Percentiles rank a stretch among this genome's conserved stretches.
Conservation (phyloP, 2,329 filamentous ascomycete genomes). For the Arthrobotrys sinensis region DNA sequence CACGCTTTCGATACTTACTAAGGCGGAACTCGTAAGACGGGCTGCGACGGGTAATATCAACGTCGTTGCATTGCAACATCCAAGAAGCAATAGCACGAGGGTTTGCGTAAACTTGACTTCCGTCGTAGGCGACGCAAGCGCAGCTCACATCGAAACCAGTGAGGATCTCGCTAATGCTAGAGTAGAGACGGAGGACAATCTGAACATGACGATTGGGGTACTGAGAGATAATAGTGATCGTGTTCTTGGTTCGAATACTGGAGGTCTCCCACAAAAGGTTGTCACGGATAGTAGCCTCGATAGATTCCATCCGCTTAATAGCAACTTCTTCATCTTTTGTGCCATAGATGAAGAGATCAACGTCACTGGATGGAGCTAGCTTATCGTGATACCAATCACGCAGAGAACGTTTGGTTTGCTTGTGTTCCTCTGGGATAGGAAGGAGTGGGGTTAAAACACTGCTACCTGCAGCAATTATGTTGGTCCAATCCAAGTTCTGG, state of each 20-base stretch:
- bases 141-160: constrained; percentile 92
- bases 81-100: constrained; percentile 84
- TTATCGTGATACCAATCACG: constrained; percentile 85
- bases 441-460: constrained; percentile 84
- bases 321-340: constrained; percentile 80
- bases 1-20: constrained; percentile 86
- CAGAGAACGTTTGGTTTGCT: constrained; percentile 75
- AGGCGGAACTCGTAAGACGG: constrained; percentile 90
- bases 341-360: constrained; percentile 88
- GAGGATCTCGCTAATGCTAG: constrained; percentile 85
- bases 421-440: constrained; percentile 77
- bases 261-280: constrained; percentile 86
- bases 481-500: constrained; percentile 76
- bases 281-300: constrained; percentile 82
- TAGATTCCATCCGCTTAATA: constrained; percentile 85
- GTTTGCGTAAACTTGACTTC: constrained; percentile 82
- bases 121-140: constrained; percentile 83
- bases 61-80: constrained; percentile 84
- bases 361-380: constrained; percentile 85
- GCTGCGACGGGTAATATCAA: constrained; percentile 84
- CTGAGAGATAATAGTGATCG: constrained; percentile 86
- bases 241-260: constrained; percentile 86
- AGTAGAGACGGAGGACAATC: constrained; percentile 88
- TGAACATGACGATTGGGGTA: constrained; percentile 86
- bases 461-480: constrained; percentile 85